A percentile compares a stretch with the other conserved stretches of the same genome.
Evolutionary conservation across 495 filamentous ascomycete species (phyloP).

Genomic region (Glutinoglossum americanum): DNA sequence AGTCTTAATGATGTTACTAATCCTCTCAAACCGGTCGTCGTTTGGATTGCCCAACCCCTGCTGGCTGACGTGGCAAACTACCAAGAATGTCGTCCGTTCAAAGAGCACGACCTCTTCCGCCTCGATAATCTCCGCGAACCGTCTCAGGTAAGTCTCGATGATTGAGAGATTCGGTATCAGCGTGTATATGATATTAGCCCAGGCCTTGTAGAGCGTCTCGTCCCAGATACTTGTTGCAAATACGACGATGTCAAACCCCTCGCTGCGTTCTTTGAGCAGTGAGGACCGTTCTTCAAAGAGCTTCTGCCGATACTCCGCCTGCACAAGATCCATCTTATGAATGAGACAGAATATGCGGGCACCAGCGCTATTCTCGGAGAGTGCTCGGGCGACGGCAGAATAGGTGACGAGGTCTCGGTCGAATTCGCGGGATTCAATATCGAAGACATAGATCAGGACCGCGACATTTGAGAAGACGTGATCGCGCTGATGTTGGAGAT

Average conservation of each 20-base stretch:
- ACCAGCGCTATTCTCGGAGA: constrained; percentile 61
- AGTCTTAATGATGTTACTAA: constrained; percentile 90
- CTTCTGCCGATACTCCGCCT: constrained; percentile 47
- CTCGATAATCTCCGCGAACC: constrained; percentile 60
- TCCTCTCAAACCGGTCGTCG: constrained; percentile 78
- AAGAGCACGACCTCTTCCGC: constrained; percentile 91
- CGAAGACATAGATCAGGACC: constrained; percentile 97
- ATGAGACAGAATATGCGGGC: constrained; percentile 83
- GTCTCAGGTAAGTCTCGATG: constrained; percentile 63
- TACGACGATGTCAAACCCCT: constrained; percentile 42
- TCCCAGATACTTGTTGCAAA: constrained; percentile 98
- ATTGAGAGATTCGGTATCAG: constrained; percentile 81
- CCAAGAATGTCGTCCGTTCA: constrained; percentile 86
- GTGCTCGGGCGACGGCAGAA: constrained; percentile 59
- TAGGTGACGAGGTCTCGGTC: constrained; percentile 81
- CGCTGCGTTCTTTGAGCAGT: constrained; percentile 53
- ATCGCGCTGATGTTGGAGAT: constrained; percentile 75
- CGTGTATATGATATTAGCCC: constrained; percentile 91
- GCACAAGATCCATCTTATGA: constrained; percentile 98
- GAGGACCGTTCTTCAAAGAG: constrained; percentile 61
- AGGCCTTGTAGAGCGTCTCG: constrained; percentile 91
- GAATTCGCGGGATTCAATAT: constrained; percentile 87
- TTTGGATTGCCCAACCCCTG: constrained; percentile 62
- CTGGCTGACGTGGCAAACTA: constrained; percentile 63
- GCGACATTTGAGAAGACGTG: constrained; percentile 95